Conservation (phyloP, 768 basidiomycete genomes). For the Holtermanniella nyarrowii region DNA sequence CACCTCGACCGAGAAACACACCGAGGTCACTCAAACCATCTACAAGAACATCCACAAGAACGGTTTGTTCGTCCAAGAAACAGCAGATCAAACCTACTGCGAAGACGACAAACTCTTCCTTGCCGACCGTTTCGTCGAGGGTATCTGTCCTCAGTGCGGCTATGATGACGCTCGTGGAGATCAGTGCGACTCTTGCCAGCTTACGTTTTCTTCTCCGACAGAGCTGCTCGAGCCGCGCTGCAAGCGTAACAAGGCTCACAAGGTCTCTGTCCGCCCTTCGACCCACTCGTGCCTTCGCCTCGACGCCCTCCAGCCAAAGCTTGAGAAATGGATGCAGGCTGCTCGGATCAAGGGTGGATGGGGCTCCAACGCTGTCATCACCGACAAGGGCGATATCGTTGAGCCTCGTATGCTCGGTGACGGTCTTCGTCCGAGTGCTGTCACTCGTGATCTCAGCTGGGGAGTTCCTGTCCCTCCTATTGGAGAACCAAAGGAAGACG, state of each 20-base stretch:
- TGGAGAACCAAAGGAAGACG: constrained; percentile 57
- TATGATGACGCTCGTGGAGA: constrained; percentile 94
- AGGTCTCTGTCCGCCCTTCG: constrained; percentile 62
- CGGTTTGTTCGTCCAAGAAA: constrained; percentile 64
- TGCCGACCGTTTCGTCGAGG: constrained; percentile 95
- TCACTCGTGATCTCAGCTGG: constrained; percentile 92
- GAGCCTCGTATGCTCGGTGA: constrained; percentile 70
- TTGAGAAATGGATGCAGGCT: constrained; percentile 77
- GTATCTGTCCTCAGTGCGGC: constrained; percentile 88
- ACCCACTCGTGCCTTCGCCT: constrained; percentile 87
- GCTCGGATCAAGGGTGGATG: constrained; percentile 76
- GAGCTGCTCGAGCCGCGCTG: constrained; percentile 93
- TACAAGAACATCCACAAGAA: constrained; percentile 75
- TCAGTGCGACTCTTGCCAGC: constrained; percentile 88
- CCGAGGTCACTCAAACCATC: constrained; percentile 86
- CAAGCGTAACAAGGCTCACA: constrained; percentile 69
- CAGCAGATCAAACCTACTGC: constrained; percentile 89
- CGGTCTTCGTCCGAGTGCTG: constrained; percentile 76
- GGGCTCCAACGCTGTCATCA: constrained; percentile 86
- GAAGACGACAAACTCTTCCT: constrained; percentile 88
- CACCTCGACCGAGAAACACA: constrained; percentile 80
- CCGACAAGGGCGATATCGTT: constrained; percentile 73
- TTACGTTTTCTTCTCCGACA: constrained; percentile 76
- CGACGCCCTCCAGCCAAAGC: constrained; percentile 65
- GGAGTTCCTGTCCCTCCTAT: constrained; percentile 79